Conservation (phyloP, 805 yeast species). For the Ogataea pini region DNA sequence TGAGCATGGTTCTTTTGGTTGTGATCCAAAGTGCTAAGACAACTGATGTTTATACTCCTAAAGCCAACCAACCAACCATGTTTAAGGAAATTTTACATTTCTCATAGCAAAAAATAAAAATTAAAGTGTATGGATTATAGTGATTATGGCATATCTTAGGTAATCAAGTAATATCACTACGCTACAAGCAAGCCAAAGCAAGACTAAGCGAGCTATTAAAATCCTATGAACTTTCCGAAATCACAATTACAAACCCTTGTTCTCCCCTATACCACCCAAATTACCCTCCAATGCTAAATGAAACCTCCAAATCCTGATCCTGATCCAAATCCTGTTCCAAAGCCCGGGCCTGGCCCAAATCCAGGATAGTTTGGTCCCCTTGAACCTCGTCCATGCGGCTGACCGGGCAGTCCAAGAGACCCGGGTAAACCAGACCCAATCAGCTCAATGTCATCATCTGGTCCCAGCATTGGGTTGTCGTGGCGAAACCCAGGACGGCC, state of each 20-base stretch:
- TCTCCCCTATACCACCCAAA: neutral
- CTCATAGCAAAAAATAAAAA: neutral
- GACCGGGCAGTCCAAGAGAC: conserved; percentile 12
- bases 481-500: conserved; percentile 50
- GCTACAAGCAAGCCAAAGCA: neutral
- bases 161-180: neutral
- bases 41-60: too few species aligned
- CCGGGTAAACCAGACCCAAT: conserved; percentile 51
- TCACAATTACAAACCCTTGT: neutral
- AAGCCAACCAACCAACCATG: conserved; percentile 2
- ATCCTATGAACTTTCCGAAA: too few species aligned
- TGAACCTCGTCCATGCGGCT: conserved; percentile 12
- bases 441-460: conserved; percentile 43
- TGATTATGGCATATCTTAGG: neutral
- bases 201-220: too few species aligned
- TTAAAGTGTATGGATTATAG: neutral
- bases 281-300: neutral
- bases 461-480: conserved; percentile 53
- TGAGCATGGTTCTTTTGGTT: neutral
- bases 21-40: neutral
- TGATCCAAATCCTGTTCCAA: neutral
- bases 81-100: neutral
- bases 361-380: conserved; percentile 4
- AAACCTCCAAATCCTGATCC: conserved; percentile 4
- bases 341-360: neutral